Evolutionary conservation across 2,329 filamentous ascomycete genomes (phyloP).

Genomic region (Aspergillus costaricaensis): DNA sequence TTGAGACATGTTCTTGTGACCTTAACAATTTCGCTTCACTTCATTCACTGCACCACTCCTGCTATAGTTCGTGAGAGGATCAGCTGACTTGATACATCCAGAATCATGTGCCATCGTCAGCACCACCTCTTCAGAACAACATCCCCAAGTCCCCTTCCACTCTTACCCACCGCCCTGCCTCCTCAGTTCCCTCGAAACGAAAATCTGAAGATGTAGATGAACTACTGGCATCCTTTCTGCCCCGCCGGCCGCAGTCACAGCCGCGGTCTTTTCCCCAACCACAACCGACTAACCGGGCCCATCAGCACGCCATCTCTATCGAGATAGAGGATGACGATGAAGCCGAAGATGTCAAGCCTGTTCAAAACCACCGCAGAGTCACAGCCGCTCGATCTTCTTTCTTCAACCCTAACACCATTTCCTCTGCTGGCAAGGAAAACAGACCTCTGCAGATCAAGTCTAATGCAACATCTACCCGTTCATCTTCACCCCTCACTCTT

Average conservation of each 20-base stretch:
- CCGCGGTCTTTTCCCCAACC: neutral
- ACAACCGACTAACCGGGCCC: neutral
- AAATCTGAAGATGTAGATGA: conserved; percentile 12
- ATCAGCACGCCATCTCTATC: neutral
- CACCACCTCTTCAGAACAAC: neutral
- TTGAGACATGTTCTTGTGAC: too few relatives aligned
- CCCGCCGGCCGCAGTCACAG: neutral
- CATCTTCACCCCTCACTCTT: neutral
- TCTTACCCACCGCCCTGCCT: conserved; percentile 20
- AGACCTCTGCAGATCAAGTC: too few relatives aligned
- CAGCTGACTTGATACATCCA: neutral
- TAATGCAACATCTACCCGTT: neutral
- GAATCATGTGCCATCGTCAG: neutral
- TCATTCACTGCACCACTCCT: neutral
- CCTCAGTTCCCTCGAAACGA: conserved; percentile 20
- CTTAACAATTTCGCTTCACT: too few relatives aligned
- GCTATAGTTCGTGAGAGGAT: neutral
- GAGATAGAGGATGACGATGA: too few relatives aligned
- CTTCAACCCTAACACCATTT: too few relatives aligned
- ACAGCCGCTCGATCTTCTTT: too few relatives aligned
- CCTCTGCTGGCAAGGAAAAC: too few relatives aligned
- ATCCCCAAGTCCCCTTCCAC: conserved; percentile 10
- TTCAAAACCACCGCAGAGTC: too few relatives aligned
- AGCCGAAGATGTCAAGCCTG: too few relatives aligned
- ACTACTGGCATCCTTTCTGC: neutral